Base-by-base conservation (phyloP, 2,329 filamentous ascomycete genomes). In the Trichophyton equinum region DNA sequence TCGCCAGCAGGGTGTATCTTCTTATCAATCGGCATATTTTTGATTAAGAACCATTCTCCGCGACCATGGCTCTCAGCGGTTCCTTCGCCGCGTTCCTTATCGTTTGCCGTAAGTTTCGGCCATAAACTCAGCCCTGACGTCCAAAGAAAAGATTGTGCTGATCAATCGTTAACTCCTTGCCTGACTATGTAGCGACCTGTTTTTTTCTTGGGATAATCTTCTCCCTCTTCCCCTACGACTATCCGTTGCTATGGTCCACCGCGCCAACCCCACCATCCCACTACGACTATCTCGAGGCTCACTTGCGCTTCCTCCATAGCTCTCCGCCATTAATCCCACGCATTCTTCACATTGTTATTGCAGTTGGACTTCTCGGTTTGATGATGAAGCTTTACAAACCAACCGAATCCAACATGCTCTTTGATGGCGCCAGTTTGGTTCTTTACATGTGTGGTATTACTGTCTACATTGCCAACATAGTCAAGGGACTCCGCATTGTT, bases 201-300 rank as follows among this genome's bases (percentile, higher is more conserved):
- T 99, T 99, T 83, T 96, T 97, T 83, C 87, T 99, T 65, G 94
- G 94, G 68, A 91, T 97, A 74, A 86, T 99, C 75, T 99, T 97
- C 82, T 91, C 91, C 68, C 85, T 86, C 65, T 95, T 97, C 76
- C 91, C 94, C 64, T 99, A 97, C 80, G 94, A 78, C 71, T 78
- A 78, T 67, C 76, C 76, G 13, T 74, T 78, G 58, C 74, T 78
- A 4, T 78, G 76, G 76, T 77, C 75, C 25, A 72, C 73, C 4
- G 65, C 67, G 7, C 69, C 74, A 0, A 76, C 75, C 4, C 71
- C 75, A 3, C 58, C 69, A n/a, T 68, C 81, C 49, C 95, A 92
- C 82, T 91, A 89, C 72, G 82, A 86, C 73, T 86, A 91, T 71
- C 85, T 96, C 64, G 92, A 97, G 78, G 82, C 83, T 56, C 94